Evolutionary conservation across 2,329 filamentous ascomycete genomes (phyloP), one percentile per base, ranked within the genome.

Genomic region (Knufia petricola): DNA sequence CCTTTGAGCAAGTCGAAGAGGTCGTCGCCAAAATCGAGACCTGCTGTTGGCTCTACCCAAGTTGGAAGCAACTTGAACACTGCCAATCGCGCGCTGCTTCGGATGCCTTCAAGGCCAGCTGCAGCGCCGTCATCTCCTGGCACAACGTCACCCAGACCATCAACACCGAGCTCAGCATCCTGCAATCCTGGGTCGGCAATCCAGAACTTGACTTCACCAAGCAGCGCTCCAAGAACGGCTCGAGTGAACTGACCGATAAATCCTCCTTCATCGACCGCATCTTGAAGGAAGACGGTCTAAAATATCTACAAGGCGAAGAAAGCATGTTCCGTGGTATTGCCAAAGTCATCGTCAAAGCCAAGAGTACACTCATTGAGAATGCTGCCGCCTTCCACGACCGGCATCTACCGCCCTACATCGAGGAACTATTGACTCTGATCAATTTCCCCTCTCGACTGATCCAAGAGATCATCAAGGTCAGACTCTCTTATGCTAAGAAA

Each of bases 161-260:
- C 73, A 95, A 94, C 64, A 95, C 87, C 2, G 87, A 98, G 65
- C 77, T 98, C 51, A 81, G 82, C 12, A 89, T 96, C 55, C 68
- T 98, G 54, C 89, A 92, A 65, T 88, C 84, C 54, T 98, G 92
- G 92, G 92, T 98, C 21, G 92, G 92, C 48, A 98, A 98, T 61
- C 82, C 89, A 31, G 89, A 95, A 61, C 77, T 98, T 32, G 88
- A 96, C 66, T 98, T 96, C 63, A 81, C 81, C 44, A 84, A 85
- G 61, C 77, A 82, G 19, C 83, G 84, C 55, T 75, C 80, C 46
- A 78, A 79, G 51, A 83, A 85, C 1, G 78, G 81, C 1, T 76
- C 75, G 52, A 79, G 79, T 52, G 85, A 87, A 50, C 78, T 95
- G 41, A 81, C 82, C 21, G 90, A 96, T 60, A 89, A 95, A 59